Evolutionary conservation across 2,329 filamentous ascomycete species (phyloP), one percentile per base, ranked within the genome.

Genomic region (Paecilomyces formosus): DNA sequence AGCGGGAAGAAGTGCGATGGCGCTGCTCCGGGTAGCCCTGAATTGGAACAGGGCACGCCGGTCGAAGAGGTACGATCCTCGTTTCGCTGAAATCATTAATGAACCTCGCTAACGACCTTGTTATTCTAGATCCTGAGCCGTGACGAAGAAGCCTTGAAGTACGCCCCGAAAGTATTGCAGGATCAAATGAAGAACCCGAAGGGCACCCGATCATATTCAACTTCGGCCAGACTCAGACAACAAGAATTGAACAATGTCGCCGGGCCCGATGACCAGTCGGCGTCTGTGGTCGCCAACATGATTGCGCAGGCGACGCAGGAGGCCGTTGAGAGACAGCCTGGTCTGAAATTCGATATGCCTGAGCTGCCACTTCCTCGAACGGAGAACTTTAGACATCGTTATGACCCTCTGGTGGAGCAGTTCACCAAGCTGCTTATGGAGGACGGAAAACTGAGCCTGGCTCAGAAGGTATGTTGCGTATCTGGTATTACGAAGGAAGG

Each of bases 351-450:
- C 68, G 85, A 84, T 3, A 77, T 90, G 62, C 92, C 92, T 1
- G 78, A 80, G 35, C 76, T 87, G 58, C 85, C 88, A 6, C 79
- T 92, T 56, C 83, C 87, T 9, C 81, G 82, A 58, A 78, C 81
- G 28, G 75, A 81, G 58, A 82, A 90, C 75, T 77, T 93, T 66
- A 89, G 92, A 74, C 81, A 90, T 71, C 85, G 94, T 68, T 96
- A 97, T 71, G 89, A 97, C 70, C 85, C 90, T 1, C 82, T 97
- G 7, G 80, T 97, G 54, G 81, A 88, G 64, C 94, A 97, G 78
- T 82, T 97, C 66, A 96, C 92, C 18, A 92, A 92, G 72, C 81
- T 96, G 65, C 76, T 99, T 63, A 99, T 97, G 93, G 81, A 82
- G 67, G 85, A 97, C 75, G 94, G 94, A 66, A 95, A 97, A 80